A percentile compares a stretch with the other conserved stretches of the same genome.
Conservation (phyloP, 805 yeast genomes). For the Yamadazyma endophytica region DNA sequence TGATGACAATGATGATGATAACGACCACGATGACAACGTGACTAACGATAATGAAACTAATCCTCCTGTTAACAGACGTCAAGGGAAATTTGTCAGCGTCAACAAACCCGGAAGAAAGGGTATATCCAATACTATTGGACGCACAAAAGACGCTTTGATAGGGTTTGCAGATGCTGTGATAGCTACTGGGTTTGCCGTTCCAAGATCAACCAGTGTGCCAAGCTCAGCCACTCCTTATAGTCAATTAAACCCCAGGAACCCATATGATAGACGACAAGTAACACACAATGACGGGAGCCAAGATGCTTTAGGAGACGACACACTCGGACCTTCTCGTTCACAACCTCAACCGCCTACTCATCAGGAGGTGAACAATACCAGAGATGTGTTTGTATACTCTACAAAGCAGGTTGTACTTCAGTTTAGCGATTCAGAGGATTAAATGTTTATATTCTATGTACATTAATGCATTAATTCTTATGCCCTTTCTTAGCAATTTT, state of each 20-base stretch:
- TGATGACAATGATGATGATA: slow-evolving; percentile 2
- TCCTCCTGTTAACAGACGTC: slow-evolving; percentile 1
- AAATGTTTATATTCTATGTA: neutral
- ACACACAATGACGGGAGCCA: neutral
- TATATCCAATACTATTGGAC: slow-evolving; percentile 8
- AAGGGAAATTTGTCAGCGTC: neutral
- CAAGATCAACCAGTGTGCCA: slow-evolving; percentile 43
- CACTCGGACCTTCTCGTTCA: no score
- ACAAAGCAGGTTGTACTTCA: slow-evolving; percentile 31
- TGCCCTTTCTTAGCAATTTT: slow-evolving; percentile 75
- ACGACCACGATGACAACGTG: neutral
- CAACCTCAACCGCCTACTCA: neutral
- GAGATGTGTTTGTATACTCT: slow-evolving; percentile 37
- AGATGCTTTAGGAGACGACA: slow-evolving; percentile 1
- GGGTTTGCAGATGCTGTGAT: slow-evolving; percentile 50
- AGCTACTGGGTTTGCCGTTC: slow-evolving; percentile 55
- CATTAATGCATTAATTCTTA: slow-evolving; percentile 16
- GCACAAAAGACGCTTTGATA: slow-evolving; percentile 35
- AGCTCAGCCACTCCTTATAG: no score
- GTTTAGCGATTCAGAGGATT: slow-evolving; percentile 17
- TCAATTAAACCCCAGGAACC: neutral
- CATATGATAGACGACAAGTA: neutral
- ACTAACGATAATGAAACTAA: slow-evolving; percentile 6
- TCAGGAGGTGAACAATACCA: slow-evolving; percentile 14
- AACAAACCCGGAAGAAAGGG: slow-evolving; percentile 2